Conservation (phyloP, 257 asterid genomes). For the Fraxinus anomala region DNA sequence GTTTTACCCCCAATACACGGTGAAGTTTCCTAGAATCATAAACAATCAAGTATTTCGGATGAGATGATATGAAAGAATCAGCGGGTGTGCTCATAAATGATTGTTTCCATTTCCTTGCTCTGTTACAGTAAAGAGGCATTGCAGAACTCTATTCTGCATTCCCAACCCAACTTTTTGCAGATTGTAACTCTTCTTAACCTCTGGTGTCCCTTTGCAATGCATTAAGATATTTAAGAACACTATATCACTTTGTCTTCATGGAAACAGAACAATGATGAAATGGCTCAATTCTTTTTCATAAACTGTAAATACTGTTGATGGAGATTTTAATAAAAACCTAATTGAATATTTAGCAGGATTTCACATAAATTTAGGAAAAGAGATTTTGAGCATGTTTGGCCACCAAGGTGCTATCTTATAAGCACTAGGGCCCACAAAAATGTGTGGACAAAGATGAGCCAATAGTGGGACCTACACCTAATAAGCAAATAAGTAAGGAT, state of each 20-base stretch:
- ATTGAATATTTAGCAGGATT: neutral
- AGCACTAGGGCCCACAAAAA: too few relatives aligned
- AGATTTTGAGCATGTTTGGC: neutral
- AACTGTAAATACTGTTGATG: neutral
- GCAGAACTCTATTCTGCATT: conserved; percentile 1
- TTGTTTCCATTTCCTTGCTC: neutral
- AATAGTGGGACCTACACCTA: neutral
- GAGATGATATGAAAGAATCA: conserved; percentile 2
- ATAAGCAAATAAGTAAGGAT: too few relatives aligned
- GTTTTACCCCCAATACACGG: neutral
- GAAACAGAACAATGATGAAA: neutral
- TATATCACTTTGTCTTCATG: neutral
- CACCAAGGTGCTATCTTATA: too few relatives aligned
- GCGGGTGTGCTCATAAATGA: neutral
- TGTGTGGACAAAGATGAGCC: too few relatives aligned
- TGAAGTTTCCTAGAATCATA: neutral
- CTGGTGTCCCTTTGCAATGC: neutral
- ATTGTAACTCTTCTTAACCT: neutral
- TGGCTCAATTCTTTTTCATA: neutral
- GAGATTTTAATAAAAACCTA: neutral
- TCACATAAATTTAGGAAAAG: neutral
- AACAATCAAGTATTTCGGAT: neutral
- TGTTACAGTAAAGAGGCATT: neutral
- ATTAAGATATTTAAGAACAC: neutral
- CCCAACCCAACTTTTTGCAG: neutral